phyloP scores from a whole-genome alignment of 345 rosid species.

The Anastatica hierochuntica region DNA sequence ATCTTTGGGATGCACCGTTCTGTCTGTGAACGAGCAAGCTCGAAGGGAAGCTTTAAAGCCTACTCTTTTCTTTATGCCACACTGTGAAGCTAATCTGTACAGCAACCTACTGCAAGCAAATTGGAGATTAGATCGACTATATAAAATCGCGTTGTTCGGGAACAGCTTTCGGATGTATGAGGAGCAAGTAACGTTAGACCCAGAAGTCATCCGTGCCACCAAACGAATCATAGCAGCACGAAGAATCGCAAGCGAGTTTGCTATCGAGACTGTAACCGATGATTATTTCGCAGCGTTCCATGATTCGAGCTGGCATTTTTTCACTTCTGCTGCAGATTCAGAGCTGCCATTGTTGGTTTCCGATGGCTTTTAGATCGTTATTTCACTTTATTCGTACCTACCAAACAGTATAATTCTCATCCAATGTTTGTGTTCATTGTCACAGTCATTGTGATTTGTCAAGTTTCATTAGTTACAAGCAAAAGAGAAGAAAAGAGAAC shows the following conservation, averaged over 20 bases:
- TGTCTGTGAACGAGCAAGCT: constrained; percentile 68
- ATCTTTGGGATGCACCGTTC: constrained; percentile 58
- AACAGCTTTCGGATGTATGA: constrained; percentile 67
- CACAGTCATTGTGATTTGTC: background rate
- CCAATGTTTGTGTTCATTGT: background rate
- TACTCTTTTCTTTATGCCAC: constrained; percentile 81
- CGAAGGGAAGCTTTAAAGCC: constrained; percentile 54
- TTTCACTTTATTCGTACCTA: background rate
- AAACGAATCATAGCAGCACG: constrained; percentile 37
- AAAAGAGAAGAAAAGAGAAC: background rate
- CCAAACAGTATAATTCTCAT: background rate
- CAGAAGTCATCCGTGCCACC: constrained; percentile 31
- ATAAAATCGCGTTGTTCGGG: constrained; percentile 48
- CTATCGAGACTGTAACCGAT: constrained; percentile 40
- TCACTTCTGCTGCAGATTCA: constrained; percentile 33
- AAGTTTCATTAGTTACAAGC: background rate
- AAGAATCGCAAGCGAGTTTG: constrained; percentile 39
- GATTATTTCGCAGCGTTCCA: constrained; percentile 75
- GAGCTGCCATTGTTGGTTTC: constrained; percentile 28
- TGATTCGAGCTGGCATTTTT: constrained; percentile 95
- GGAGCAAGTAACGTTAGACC: constrained; percentile 31
- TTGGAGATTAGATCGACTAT: constrained; percentile 45
- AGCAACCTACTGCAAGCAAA: constrained; percentile 61
- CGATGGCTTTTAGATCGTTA: background rate
- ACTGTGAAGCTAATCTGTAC: constrained; percentile 73